Percentiles rank a stretch among this genome's conserved stretches.
Conservation (phyloP, 441 rosid genomes). For the Viola pubescens region DNA sequence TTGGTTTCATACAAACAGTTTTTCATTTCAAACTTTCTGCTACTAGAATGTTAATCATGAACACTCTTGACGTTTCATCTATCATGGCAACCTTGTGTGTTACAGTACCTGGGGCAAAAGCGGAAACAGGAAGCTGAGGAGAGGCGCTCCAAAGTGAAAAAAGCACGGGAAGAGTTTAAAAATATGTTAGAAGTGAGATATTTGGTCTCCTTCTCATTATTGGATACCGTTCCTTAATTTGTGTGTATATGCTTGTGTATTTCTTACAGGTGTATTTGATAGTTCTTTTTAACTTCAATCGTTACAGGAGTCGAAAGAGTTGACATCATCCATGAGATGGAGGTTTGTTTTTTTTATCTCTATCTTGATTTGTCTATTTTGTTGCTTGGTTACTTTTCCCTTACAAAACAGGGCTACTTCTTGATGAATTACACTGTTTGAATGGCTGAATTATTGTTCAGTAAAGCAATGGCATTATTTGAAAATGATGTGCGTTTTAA, state of each 20-base stretch:
- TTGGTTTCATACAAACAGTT: neutral
- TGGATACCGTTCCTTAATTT: neutral
- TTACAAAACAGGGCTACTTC: conserved; percentile 21
- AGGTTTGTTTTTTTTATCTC: conserved; percentile 44
- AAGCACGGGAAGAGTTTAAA: conserved; percentile 81
- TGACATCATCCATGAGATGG: conserved; percentile 74
- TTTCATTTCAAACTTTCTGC: too few species aligned
- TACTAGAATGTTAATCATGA: too few species aligned
- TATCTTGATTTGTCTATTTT: conserved; percentile 5
- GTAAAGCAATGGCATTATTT: conserved; percentile 75
- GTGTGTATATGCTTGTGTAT: conserved; percentile 1
- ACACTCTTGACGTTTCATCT: neutral
- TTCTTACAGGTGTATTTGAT: conserved; percentile 3
- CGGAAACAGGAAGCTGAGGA: conserved; percentile 91
- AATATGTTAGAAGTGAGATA: conserved; percentile 86
- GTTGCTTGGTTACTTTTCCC: conserved; percentile 18
- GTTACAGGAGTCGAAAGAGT: conserved; percentile 68
- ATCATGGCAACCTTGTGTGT: conserved; percentile 6
- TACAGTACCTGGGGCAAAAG: conserved; percentile 87
- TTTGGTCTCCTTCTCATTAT: conserved; percentile 2
- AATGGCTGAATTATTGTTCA: conserved; percentile 22
- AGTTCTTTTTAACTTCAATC: conserved; percentile 11
- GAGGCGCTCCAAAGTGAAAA: conserved; percentile 82
- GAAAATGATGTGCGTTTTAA: conserved; percentile 91
- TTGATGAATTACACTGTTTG: conserved; percentile 13